Base-by-base conservation (phyloP, 371 early-diverging fungal species). In the Apophysomyces elegans region DNA sequence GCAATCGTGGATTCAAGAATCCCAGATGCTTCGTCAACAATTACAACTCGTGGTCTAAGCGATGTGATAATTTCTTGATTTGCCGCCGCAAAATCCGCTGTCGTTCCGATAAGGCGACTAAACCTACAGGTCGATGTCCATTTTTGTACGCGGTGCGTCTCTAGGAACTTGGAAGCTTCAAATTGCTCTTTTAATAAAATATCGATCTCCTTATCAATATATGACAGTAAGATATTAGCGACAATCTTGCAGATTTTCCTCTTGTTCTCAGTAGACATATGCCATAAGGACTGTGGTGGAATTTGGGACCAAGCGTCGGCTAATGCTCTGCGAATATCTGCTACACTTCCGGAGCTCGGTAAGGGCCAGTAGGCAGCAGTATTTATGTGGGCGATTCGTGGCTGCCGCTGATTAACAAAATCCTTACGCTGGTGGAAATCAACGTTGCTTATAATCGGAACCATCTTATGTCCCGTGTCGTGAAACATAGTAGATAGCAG, bases 91-190 rank as follows among this genome's bases (percentile, higher is more conserved):
- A 74, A 73, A 26, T 75, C 74, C 1, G 78, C 70, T 7, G 82
- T 79, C 61, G 77, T 74, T 5, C 79, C 82, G 43, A 82, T 68
- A 1, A 79, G 63, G 7, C 76, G 72, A 54, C 67, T 76, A 26
- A 76, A 82, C 2, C 76, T 68, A 45, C 73, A 74, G 0, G 64
- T 39, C 4, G 67, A 67, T 0, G 61, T 32, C 73, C 71, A 76
- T 26, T 73, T 68, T 9, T 71, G 41, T 1, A 66, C 35, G 8
- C 78, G 60, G 5, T 58, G 64, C 5, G 74, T 71, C 16, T 82
- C 75, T 38, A 71, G 37, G 0, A 59, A 32, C 16, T 65, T 57
- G 0, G 74, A 61, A 3, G 58, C 39, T 32, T 74, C 62, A 21
- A 60, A 36, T 36, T 77, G 79, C 13, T 74, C 68, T 12, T 72